These are phyloP conservation scores for Metschnikowia chrysomelidarum DNA, from an alignment of 805 yeast genomes.

Conservation along the genomic window DNA sequence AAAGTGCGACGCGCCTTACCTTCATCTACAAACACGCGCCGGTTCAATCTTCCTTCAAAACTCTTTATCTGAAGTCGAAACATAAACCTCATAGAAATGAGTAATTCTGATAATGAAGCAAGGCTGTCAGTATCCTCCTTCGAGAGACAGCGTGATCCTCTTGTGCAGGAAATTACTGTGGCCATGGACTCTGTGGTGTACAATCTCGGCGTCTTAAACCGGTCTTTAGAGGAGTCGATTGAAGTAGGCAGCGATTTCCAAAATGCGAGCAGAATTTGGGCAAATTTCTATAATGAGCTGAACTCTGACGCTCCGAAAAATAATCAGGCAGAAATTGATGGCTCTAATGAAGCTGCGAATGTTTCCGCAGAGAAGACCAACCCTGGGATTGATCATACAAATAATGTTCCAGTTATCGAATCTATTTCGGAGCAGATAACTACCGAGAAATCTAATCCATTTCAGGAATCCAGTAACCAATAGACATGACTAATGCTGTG, in stretches of 20 bases:
- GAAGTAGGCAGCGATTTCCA: slow-evolving; percentile 79
- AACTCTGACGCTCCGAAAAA: slow-evolving; percentile 19
- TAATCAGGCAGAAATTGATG: too few species aligned
- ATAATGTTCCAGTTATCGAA: too few species aligned
- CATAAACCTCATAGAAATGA: too few species aligned
- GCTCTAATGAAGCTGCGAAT: too few species aligned
- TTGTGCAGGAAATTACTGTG: slow-evolving; percentile 54
- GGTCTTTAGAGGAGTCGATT: slow-evolving; percentile 63
- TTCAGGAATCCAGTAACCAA: too few species aligned
- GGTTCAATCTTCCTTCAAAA: too few species aligned
- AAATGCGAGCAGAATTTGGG: slow-evolving; percentile 69
- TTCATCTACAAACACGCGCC: not conserved
- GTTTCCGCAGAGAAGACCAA: too few species aligned
- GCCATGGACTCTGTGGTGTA: slow-evolving; percentile 64
- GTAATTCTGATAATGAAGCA: not conserved
- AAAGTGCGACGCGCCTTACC: not conserved
- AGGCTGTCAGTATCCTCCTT: slow-evolving; percentile 25
- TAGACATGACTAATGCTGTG: too few species aligned
- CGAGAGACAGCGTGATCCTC: slow-evolving; percentile 57
- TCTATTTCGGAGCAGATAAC: too few species aligned
- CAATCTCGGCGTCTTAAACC: slow-evolving; percentile 62
- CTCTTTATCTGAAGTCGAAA: too few species aligned
- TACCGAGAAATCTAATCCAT: too few species aligned
- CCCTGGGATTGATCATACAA: too few species aligned
- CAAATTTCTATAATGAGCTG: slow-evolving; percentile 57